Evolutionary conservation across 1,139 yeast species (phyloP), one percentile per base, ranked within the genome.

Genomic region (Suhomyces taliae): DNA sequence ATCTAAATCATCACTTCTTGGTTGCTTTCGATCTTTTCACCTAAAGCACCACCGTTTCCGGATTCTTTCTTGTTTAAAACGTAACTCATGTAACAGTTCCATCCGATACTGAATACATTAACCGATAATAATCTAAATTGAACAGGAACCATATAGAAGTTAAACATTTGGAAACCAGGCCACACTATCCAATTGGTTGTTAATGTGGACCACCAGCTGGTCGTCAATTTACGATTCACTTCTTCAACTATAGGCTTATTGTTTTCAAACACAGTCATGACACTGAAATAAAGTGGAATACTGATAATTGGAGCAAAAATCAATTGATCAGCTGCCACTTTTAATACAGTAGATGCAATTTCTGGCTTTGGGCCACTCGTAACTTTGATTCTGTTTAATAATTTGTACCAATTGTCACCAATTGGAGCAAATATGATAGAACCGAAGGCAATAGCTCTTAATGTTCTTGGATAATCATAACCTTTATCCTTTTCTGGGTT

Each of bases 1-100:
- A 19, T 19, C 24, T 19, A 19, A 19, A 19, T 19, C 24, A 19
- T 19, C 24, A 19, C 24, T 19, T 19, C 24, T 19, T 19, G 24
- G 24, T 19, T 19, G 6, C 24, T 19, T 19, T 19, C 24, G 24
- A 8, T 15, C n/a, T 34, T 27, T 27, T 12, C 39, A 6, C 24
- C 14, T 39, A 39, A 8, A 14, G 11, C 15, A 6, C 41, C 36
- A 7, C 27, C 36, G 9, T 27, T 33, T 8, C 41, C 36, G 12
- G 37, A 19, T 8, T 41, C 36, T 36, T 49, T 48, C 34, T 14
- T 44, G 32, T 52, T 49, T 45, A 51, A 40, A 24, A 46, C 46
- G 33, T 73, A 72, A 41, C 95, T 86, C 56, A 90, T 64, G 60
- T 79, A 90, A 15, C 93, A 82, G 62, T 90, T 91, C 97, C 97